These are phyloP conservation scores for Emericellopsis atlantica DNA, from an alignment of 2,329 filamentous ascomycete species.

Conservation along the genomic window DNA sequence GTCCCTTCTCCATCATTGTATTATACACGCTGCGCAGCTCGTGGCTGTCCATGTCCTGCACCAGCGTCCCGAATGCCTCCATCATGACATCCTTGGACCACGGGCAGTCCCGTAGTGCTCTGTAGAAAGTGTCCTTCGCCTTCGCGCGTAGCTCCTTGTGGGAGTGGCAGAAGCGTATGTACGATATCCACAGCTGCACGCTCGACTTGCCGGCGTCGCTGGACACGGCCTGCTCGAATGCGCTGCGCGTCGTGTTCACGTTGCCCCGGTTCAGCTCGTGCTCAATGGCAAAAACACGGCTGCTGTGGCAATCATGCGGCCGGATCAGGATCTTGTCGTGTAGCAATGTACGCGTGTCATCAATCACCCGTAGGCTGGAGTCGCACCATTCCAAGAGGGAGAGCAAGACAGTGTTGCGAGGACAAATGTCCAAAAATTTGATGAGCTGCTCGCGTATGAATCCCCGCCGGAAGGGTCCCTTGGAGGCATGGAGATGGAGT, in stretches of 20 bases:
- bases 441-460: conserved; percentile 50
- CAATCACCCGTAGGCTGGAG: conserved; percentile 57
- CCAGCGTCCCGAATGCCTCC: conserved; percentile 35
- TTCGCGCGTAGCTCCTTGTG: conserved; percentile 23
- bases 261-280: conserved; percentile 36
- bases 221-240: conserved; percentile 38
- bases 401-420: conserved; percentile 65
- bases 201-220: conserved; percentile 25
- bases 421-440: conserved; percentile 51
- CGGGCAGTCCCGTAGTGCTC: conserved; percentile 32
- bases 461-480: conserved; percentile 52
- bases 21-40: conserved; percentile 36
- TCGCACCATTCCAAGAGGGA: conserved; percentile 63
- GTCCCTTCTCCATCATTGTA: conserved; percentile 33
- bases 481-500: conserved; percentile 50
- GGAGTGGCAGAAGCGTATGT: conserved; percentile 31
- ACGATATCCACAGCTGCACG: conserved; percentile 33
- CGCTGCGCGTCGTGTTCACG: conserved; percentile 32
- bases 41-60: conserved; percentile 27
- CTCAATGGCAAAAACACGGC: conserved; percentile 35
- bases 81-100: conserved; percentile 37
- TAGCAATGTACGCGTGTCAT: conserved; percentile 60
- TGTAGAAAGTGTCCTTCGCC: conserved; percentile 34
- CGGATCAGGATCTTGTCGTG: conserved; percentile 32
- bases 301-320: conserved; percentile 26